Base-by-base conservation (phyloP, 1,139 yeast species). In the Sugiyamaella neomexicana region DNA sequence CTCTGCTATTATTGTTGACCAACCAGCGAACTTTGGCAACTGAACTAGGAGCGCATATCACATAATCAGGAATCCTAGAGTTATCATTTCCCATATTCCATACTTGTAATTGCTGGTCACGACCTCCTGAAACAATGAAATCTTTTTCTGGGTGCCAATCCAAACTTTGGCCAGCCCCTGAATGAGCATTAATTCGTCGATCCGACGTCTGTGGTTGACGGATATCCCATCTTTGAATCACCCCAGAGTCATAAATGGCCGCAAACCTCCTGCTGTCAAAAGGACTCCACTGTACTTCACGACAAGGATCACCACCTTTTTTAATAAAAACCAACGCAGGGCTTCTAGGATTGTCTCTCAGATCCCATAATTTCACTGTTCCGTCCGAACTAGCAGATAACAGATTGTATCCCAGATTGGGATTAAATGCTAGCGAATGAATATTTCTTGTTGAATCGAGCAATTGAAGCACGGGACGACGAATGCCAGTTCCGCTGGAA, bases 361-460 rank as follows among this genome's bases (percentile, higher is more conserved):
- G 69, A 69, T 93, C 98, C 97, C 98, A 93, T 15, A 90, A 70
- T 61, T 89, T 85, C 55, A 91, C 83, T 16, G 85, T 76, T 1
- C 98, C 97, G 71, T 93, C 99, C 66, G 89, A 96, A 0, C 96
- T 86, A 0, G 96, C 99, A 0, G 96, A 86, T 1, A 89, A 71
- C 13, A 93, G 69, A 46, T 81, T 75, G 62, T 80, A 78, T 1
- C 86, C 80, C 46, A 80, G 79, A 2, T 78, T 77, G 38, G 79
- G 79, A 56, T 76, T 78, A 67, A 89, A 90, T 56, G 87, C 89
- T 29, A 93, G 73, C 0, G 96, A 80, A 65, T 90, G 89, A 46
- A 93, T 85, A 2, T 95, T 84, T 54, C 98, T 74, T 51, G 84
- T 83, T 63, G 89, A 96, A 59, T 88, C 96, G 13, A 79, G 72